These are phyloP conservation scores for Diaporthe eres DNA, from an alignment of 2,329 filamentous ascomycete genomes.

Conservation along the genomic window DNA sequence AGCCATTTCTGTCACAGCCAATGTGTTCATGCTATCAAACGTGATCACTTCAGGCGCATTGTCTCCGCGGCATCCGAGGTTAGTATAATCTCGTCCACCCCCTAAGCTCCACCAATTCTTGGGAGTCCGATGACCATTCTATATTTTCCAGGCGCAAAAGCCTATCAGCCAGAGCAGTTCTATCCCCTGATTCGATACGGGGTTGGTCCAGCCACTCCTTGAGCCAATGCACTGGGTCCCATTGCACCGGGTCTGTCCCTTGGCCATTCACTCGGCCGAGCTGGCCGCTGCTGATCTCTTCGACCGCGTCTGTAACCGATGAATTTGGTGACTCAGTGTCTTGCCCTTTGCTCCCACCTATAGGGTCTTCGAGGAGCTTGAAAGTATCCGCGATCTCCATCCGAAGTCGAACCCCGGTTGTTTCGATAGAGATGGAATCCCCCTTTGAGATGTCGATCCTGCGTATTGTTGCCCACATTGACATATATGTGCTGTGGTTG, in stretches of 20 bases:
- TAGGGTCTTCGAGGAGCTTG: too few relatives aligned
- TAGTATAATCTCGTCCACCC: background rate
- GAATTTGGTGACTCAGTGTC: too few relatives aligned
- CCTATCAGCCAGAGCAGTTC: background rate
- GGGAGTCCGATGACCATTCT: background rate
- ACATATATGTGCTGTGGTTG: background rate
- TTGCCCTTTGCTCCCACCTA: too few relatives aligned
- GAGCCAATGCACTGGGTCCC: too few relatives aligned
- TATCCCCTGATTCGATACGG: background rate
- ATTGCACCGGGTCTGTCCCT: rapidly evolving
- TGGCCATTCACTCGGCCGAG: background rate
- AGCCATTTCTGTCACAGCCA: too few relatives aligned
- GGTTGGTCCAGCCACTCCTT: background rate
- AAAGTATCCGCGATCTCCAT: background rate
- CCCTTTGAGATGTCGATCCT: background rate
- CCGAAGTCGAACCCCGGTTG: background rate
- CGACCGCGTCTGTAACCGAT: too few relatives aligned
- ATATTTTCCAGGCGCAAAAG: background rate
- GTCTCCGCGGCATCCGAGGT: background rate
- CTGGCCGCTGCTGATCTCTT: too few relatives aligned
- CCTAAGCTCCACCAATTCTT: background rate
- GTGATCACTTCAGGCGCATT: too few relatives aligned
- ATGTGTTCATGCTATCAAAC: too few relatives aligned
- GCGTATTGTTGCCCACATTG: background rate
- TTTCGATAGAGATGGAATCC: background rate